Conservation (phyloP, 352 stramenopile species). For the Globisporangium uncinulatum region DNA sequence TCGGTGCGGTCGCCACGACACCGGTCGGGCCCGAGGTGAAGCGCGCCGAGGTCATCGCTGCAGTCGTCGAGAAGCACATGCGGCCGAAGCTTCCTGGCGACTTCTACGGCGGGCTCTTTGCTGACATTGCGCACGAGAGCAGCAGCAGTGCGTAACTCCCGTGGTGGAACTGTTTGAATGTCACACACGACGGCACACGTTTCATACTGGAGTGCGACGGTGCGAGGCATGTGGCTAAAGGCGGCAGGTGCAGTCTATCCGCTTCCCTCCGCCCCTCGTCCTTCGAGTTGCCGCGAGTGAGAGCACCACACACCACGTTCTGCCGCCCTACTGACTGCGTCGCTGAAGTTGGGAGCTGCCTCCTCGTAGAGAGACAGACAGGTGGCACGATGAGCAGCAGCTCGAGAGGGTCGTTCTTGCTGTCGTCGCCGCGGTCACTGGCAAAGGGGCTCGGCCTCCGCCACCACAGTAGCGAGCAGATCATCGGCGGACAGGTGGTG, state of each 20-base stretch:
- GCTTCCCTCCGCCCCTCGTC: no score
- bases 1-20: slow-evolving; percentile 56
- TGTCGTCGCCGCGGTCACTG: slow-evolving; percentile 13
- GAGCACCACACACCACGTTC: no score
- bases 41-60: slow-evolving; percentile 61
- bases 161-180: no score
- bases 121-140: slow-evolving; percentile 30
- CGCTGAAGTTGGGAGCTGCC: no score
- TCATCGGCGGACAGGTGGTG: slow-evolving; percentile 9
- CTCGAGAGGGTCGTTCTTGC: slow-evolving; percentile 11
- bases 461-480: slow-evolving; percentile 7
- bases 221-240: neutral
- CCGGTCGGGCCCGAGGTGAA: slow-evolving; percentile 65
- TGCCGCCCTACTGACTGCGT: no score
- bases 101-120: slow-evolving; percentile 82
- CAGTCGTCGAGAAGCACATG: slow-evolving; percentile 78
- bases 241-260: no score
- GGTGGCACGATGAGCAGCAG: neutral
- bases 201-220: no score
- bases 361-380: no score
- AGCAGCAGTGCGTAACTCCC: neutral
- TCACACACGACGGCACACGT: no score
- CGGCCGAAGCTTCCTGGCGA: slow-evolving; percentile 75
- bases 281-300: no score
- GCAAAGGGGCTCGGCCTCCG: slow-evolving; percentile 13